Evolutionary conservation across 2,329 filamentous ascomycete genomes (phyloP).

Genomic region (Bipolaris cookei): DNA sequence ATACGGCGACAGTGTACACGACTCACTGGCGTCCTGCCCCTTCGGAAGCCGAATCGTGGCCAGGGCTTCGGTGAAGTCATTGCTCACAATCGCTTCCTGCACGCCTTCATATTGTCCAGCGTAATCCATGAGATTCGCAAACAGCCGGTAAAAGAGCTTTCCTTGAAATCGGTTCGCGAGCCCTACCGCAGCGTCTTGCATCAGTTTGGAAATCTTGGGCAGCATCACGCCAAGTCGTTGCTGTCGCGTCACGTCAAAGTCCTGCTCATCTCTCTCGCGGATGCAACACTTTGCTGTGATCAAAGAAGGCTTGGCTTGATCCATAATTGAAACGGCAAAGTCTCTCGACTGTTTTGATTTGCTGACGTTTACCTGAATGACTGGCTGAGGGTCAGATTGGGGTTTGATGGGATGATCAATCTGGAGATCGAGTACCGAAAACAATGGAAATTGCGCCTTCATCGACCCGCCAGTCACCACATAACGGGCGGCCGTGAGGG

Average conservation of each 20-base stretch:
- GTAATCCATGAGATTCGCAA: conserved; percentile 4
- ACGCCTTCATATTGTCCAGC: conserved; percentile 4
- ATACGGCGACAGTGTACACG: conserved; percentile 3
- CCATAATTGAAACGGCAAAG: neutral
- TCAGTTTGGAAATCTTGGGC: conserved; percentile 4
- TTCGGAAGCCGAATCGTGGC: conserved; percentile 4
- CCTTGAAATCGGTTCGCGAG: conserved; percentile 4
- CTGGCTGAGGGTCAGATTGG: neutral
- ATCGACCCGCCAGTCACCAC: neutral
- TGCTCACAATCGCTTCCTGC: conserved; percentile 3
- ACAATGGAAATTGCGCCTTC: neutral
- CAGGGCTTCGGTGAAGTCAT: conserved; percentile 4
- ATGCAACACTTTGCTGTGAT: neutral
- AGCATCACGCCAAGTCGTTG: conserved; percentile 1
- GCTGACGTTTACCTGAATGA: neutral
- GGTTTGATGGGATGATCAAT: neutral
- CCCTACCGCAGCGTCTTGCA: conserved; percentile 5
- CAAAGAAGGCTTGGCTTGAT: neutral
- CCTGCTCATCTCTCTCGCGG: neutral
- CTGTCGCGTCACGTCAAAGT: neutral
- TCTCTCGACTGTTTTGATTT: neutral
- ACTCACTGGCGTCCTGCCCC: neutral
- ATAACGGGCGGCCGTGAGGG: neutral
- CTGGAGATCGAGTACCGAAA: neutral
- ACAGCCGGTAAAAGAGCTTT: conserved; percentile 5